Evolutionary conservation across 2,329 filamentous ascomycete species (phyloP).

Genomic region (Geosmithia putterillii): DNA sequence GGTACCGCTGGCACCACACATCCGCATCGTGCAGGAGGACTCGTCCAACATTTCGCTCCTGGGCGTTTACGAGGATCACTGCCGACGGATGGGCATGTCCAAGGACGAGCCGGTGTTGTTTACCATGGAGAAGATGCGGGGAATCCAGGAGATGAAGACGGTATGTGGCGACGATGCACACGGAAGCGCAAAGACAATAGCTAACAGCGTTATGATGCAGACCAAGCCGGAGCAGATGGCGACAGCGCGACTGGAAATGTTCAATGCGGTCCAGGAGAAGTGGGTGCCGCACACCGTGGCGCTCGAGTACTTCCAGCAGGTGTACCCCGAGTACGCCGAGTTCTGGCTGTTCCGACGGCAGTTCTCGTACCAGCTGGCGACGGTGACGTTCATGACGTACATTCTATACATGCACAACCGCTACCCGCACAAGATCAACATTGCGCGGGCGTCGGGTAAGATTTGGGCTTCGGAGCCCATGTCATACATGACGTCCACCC

Average conservation of each 20-base stretch:
- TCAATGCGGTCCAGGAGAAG: conserved; percentile 86
- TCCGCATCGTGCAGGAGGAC: conserved; percentile 92
- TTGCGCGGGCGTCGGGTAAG: conserved; percentile 76
- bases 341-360: conserved; percentile 98
- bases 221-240: conserved; percentile 57
- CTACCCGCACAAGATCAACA: conserved; percentile 90
- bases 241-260: conserved; percentile 76
- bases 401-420: conserved; percentile 94
- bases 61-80: conserved; percentile 93
- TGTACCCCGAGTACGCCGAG: conserved; percentile 79
- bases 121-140: conserved; percentile 86
- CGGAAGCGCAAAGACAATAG: not conserved
- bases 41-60: conserved; percentile 88
- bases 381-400: conserved; percentile 97
- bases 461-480: conserved; percentile 95
- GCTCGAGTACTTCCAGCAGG: conserved; percentile 78
- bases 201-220: conserved; percentile 22
- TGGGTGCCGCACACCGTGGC: conserved; percentile 76
- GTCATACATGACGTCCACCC: conserved; percentile 71
- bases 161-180: conserved; percentile 24
- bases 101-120: conserved; percentile 95
- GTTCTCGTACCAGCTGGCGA: conserved; percentile 90
- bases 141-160: conserved; percentile 57
- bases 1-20: conserved; percentile 88
- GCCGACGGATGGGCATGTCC: conserved; percentile 69